Conservation (phyloP, 2,329 filamentous ascomycete species). For the Lecanicillium sp. region DNA sequence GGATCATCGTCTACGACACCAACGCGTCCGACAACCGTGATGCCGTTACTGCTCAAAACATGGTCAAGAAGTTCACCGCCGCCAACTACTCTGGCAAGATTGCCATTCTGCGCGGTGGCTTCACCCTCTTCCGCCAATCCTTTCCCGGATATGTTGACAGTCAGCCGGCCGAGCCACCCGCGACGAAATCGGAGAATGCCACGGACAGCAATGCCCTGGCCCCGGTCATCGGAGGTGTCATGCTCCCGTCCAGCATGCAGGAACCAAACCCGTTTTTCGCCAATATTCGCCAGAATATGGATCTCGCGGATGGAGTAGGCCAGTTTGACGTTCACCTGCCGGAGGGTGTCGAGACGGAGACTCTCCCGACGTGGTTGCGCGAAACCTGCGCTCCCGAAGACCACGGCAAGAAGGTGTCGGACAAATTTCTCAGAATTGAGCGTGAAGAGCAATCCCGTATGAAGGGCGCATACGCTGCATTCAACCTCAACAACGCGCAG, state of each 20-base stretch:
- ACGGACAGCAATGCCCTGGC: conserved; percentile 38
- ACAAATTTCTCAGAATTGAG: conserved; percentile 80
- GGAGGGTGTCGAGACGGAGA: conserved; percentile 37
- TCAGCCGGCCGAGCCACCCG: conserved; percentile 35
- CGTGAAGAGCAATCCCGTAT: conserved; percentile 85
- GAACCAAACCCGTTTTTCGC: conserved; percentile 85
- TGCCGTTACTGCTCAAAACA: conserved; percentile 72
- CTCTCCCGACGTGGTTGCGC: conserved; percentile 72
- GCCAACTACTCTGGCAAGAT: conserved; percentile 74
- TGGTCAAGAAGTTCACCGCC: conserved; percentile 83
- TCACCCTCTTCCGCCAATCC: conserved; percentile 62
- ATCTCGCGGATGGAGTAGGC: conserved; percentile 86
- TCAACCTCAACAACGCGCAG: conserved; percentile 33
- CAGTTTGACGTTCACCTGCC: conserved; percentile 59
- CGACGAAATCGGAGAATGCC: conserved; percentile 25
- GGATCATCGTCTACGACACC: conserved; percentile 84
- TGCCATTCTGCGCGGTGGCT: conserved; percentile 76
- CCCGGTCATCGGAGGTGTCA: conserved; percentile 84
- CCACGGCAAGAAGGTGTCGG: conserved; percentile 72
- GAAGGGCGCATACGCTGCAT: conserved; percentile 63
- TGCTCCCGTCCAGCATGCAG: conserved; percentile 64
- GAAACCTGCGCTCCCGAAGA: conserved; percentile 61
- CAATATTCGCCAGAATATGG: conserved; percentile 96
- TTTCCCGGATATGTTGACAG: conserved; percentile 61
- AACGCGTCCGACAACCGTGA: conserved; percentile 74